Conservation (phyloP, 1,284 basidiomycete species). For the Ustilago bromivora region DNA sequence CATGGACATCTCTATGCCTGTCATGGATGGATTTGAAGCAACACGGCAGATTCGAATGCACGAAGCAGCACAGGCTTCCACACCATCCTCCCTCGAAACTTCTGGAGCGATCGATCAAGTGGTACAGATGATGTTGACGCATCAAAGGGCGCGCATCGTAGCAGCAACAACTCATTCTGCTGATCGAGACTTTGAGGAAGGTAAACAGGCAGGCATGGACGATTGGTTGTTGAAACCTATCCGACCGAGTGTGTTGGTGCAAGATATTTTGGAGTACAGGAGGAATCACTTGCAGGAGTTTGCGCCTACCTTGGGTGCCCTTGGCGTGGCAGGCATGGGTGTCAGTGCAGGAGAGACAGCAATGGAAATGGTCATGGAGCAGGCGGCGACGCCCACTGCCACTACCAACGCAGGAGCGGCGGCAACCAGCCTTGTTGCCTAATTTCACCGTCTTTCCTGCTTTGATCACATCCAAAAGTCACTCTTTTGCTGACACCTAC, state of each 20-base stretch:
- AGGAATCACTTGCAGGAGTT: constrained; percentile 41
- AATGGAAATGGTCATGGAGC: constrained; percentile 40
- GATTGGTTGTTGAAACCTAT: constrained; percentile 59
- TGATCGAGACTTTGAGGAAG: constrained; percentile 47
- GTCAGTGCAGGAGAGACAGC: constrained; percentile 30
- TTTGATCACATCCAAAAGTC: constrained; percentile 7
- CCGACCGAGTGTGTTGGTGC: constrained; percentile 37
- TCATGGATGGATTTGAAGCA: constrained; percentile 61
- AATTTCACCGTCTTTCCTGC: background rate
- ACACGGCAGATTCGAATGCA: constrained; percentile 51
- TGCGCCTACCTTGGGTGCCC: constrained; percentile 25
- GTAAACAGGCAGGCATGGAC: constrained; percentile 54
- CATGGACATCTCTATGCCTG: constrained; percentile 66
- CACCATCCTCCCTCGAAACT: constrained; percentile 14
- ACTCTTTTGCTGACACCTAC: background rate
- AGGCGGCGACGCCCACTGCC: constrained; percentile 23
- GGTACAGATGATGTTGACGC: constrained; percentile 35
- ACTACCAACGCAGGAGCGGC: background rate
- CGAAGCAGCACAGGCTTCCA: constrained; percentile 23
- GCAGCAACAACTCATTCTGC: constrained; percentile 56
- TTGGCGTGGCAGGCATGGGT: constrained; percentile 23
- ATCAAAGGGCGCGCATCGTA: constrained; percentile 46
- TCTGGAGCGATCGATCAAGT: constrained; percentile 18
- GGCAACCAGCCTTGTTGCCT: constrained; percentile 15
- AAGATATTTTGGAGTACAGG: constrained; percentile 46